Evolutionary conservation across 192 early-diverging fungal species (phyloP), one percentile per base, ranked within the genome.

Genomic region (Entomortierella parvispora): DNA sequence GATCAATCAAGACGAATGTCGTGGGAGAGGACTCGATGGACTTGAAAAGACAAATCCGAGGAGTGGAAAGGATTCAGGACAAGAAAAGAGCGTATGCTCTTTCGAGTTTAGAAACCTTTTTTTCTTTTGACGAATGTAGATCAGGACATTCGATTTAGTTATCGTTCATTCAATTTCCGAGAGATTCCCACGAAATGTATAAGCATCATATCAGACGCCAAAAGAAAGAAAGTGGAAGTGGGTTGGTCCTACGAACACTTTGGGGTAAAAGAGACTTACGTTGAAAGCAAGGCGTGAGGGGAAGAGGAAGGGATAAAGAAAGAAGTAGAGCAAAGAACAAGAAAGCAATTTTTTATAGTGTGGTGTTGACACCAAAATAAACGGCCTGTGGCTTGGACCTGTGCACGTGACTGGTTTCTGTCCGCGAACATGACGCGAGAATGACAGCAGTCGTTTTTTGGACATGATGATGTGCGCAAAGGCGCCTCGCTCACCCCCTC

Each of bases 101-200:
- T 43, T 44, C 57, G 11, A 18, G 10, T 42, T 29, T 34, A 23
- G 40, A 9, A 42, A 44, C 20, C 25, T 22, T 20, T 47, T 46
- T 54, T 46, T 12, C 25, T 61, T 34, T 46, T 29, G 28, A 31
- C 37, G 44, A 26, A 56, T 60, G 50, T 42, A 75, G 72, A 76
- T 76, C 72, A 76, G 74, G 74, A 77, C 74, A 77, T 77, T 77
- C 74, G 66, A 77, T 77, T 71, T 58, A 60, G 52, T 68, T 52
- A 47, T 66, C 65, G 65, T 76, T 77, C 74, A 77, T 77, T 77
- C 66, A 48, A 68, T 77, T 77, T 77, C 74, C 74, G 74, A 77
- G 74, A 77, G 74, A 77, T 77, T 77, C 74, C 74, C 74, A 77
- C 66, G 74, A 77, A 77, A 54, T 75, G 74, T 68, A 77, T 50